A percentile compares a stretch with the other conserved stretches of the same genome.
phyloP scores from a whole-genome alignment of 2,329 filamentous ascomycete genomes.

The Neonectria coccinea region DNA sequence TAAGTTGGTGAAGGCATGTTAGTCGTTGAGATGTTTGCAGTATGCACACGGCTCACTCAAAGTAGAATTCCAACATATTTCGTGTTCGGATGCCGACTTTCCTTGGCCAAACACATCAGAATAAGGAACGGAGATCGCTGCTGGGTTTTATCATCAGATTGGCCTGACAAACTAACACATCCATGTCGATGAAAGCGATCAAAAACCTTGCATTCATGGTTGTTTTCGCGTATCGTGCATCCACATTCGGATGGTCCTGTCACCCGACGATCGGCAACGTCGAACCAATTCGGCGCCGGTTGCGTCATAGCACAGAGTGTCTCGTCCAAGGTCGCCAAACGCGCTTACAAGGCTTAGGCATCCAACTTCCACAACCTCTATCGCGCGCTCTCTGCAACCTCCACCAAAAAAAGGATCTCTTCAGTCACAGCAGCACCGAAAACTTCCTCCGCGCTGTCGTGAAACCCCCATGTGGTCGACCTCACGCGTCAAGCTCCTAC shows the following conservation, averaged over 20 bases:
- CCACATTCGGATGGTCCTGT: not conserved
- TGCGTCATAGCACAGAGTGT: slow-evolving; percentile 17
- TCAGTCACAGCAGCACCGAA: not conserved
- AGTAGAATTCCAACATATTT: not conserved
- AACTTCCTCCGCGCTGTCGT: not conserved
- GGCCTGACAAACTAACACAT: no score
- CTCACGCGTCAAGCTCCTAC: not conserved
- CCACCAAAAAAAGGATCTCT: not conserved
- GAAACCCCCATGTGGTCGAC: not conserved
- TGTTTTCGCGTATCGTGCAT: not conserved
- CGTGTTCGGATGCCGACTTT: no score
- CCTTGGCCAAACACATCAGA: no score
- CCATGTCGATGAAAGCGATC: not conserved
- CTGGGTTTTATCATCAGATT: no score
- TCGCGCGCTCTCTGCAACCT: not conserved
- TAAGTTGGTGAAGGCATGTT: not conserved
- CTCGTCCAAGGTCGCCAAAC: slow-evolving; percentile 6
- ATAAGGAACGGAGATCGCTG: no score
- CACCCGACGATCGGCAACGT: slow-evolving; percentile 14
- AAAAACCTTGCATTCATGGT: not conserved
- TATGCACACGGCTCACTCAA: not conserved
- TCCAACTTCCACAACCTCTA: not conserved
- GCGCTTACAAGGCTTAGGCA: slow-evolving; percentile 18
- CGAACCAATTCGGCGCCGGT: slow-evolving; percentile 4
- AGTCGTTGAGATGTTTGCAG: not conserved